Conservation (phyloP, 164 flowering plant genomes). For the Magnolia officinalis region DNA sequence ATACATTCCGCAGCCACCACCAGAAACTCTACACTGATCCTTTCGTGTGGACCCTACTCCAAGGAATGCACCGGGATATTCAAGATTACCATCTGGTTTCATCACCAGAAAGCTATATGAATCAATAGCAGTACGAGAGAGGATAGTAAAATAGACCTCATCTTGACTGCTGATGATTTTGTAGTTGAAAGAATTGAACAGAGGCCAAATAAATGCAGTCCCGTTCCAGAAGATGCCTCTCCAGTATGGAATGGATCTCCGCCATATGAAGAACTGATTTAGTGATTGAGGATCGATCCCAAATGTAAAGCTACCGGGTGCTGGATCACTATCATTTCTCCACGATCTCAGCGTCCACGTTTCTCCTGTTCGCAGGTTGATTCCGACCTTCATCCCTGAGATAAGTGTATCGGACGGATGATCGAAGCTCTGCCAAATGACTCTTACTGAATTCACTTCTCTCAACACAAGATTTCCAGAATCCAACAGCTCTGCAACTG, state of each 20-base stretch:
- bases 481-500: constrained; percentile 18
- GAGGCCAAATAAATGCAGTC: neutral
- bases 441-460: neutral
- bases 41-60: neutral
- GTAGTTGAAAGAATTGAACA: neutral
- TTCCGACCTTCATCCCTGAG: neutral
- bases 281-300: neutral
- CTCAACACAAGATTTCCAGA: constrained; percentile 21
- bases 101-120: neutral
- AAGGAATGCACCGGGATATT: neutral
- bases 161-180: neutral
- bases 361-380: neutral
- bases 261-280: neutral
- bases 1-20: neutral
- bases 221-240: constrained; percentile 3
- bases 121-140: neutral
- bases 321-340: neutral
- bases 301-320: neutral
- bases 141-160: neutral
- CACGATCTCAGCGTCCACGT: neutral
- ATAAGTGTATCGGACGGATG: neutral
- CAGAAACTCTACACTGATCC: neutral
- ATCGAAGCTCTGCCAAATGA: neutral
- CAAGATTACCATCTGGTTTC: neutral
- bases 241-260: neutral